Percentiles rank a stretch among this genome's conserved stretches.
These are phyloP conservation scores for Tolypocladium guangdongense DNA, from an alignment of 2,329 filamentous ascomycete species.

Conservation along the genomic window DNA sequence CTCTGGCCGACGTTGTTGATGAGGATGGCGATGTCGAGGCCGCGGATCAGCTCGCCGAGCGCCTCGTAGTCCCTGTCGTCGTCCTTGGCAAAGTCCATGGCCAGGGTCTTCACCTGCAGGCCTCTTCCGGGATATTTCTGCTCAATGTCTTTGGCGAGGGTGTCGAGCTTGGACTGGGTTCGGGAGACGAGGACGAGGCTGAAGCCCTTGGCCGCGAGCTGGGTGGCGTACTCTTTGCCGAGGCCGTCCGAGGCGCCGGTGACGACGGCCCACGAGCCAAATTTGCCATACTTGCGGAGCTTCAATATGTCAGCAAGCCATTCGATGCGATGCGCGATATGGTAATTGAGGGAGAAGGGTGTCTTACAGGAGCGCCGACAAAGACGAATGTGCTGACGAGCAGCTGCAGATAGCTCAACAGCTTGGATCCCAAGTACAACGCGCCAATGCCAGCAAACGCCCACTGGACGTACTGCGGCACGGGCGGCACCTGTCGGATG, in stretches of 20 bases:
- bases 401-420: conserved; percentile 48
- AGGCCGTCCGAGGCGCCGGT: conserved; percentile 95
- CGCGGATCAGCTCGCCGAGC: conserved; percentile 56
- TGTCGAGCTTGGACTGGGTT: conserved; percentile 81
- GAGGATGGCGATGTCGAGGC: conserved; percentile 73
- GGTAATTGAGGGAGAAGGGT: neutral
- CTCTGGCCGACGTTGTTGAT: conserved; percentile 96
- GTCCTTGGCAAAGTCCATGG: conserved; percentile 87
- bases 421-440: conserved; percentile 44
- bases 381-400: conserved; percentile 60
- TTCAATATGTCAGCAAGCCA: conserved; percentile 22
- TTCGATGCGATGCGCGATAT: neutral
- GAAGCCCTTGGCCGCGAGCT: conserved; percentile 85
- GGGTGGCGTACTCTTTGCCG: conserved; percentile 88
- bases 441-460: conserved; percentile 45
- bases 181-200: conserved; percentile 92
- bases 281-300: conserved; percentile 83
- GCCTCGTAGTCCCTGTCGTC: conserved; percentile 68
- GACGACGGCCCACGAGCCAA: conserved; percentile 87
- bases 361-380: conserved; percentile 47
- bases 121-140: conserved; percentile 49
- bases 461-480: conserved; percentile 35
- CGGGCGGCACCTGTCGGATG: conserved; percentile 11
- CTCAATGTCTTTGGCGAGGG: conserved; percentile 65
- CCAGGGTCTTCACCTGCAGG: conserved; percentile 64